Evolutionary conservation across 2,329 filamentous ascomycete species (phyloP), one percentile per base, ranked within the genome.

Genomic region (Botrytis pseudocinerea): DNA sequence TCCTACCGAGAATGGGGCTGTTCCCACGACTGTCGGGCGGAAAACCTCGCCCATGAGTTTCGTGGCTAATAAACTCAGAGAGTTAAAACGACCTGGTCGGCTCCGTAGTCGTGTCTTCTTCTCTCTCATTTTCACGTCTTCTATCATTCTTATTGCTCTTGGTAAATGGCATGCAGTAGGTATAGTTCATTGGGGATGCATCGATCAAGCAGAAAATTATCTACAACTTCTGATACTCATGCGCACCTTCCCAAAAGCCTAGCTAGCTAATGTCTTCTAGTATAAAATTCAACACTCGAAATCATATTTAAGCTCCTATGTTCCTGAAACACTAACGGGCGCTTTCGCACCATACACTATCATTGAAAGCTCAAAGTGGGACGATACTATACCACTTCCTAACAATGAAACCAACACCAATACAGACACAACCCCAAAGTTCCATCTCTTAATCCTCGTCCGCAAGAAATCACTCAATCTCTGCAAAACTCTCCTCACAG

Each of bases 371-470:
- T 72, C 68, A 16, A 68, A 74, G 69, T 77, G 72, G 75, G 68
- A 76, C 28, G 71, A 76, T n/a, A 63, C 66, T 42, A 38, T 69
- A 22, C 16, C 68, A 14, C n/a, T 69, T 35, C 18, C 69, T 9
- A 73, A 60, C 22, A 69, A 76, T 46, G 42, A 46, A 35, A 48
- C 44, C 20, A 76, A 35, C 28, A n/a, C 46, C 14, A 73, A 42
- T n/a, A 63, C 71, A 65, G 75, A 73, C 61, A 77, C 51, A 32
- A 57, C 72, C 40, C 76, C 75, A 25, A 82, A 81, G 64, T 87
- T 90, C 75, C 88, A 90, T 78, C 83, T 90, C 54, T 79, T 90
- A 42, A 82, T 90, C 65, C 85, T 86, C 9, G 83, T 85, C 9
- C 83, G 83, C 60, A 85, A 84, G 51, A 76, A 83, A 28, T 76